Evolutionary conservation across 2,329 filamentous ascomycete species (phyloP).

Genomic region (Pestalotiopsis sp.): DNA sequence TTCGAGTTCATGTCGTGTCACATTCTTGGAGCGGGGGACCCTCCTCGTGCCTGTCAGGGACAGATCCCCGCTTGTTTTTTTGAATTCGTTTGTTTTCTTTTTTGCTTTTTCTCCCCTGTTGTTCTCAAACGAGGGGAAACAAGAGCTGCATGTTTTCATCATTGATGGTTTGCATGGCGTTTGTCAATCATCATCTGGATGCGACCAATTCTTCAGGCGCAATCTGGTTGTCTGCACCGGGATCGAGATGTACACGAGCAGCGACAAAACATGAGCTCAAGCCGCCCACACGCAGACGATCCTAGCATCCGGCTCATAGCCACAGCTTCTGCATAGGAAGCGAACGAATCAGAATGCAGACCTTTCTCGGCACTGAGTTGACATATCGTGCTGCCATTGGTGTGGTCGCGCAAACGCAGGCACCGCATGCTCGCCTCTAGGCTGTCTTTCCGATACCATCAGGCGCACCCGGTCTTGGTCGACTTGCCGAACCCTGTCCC

Average conservation of each 20-base stretch:
- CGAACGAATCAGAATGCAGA: background rate
- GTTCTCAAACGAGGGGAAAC: background rate
- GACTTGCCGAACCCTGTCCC: conserved; percentile 2
- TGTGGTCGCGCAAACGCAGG: conserved; percentile 6
- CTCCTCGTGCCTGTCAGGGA: background rate
- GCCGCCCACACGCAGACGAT: background rate
- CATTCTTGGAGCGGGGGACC: background rate
- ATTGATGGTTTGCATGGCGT: background rate
- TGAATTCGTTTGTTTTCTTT: background rate
- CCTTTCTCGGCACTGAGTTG: background rate
- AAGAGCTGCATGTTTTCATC: background rate
- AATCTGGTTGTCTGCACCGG: too few species aligned
- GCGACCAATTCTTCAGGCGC: too few species aligned
- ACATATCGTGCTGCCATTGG: background rate
- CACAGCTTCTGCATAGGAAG: background rate
- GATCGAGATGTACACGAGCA: background rate
- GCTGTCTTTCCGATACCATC: background rate
- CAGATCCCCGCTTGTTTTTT: background rate
- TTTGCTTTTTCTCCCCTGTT: background rate
- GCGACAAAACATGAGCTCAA: background rate
- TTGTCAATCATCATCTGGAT: background rate
- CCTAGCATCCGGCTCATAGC: background rate
- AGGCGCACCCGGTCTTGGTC: background rate
- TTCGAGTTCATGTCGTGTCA: background rate
- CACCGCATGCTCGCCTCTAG: conserved; percentile 4